Evolutionary conservation across 306 rosid species (phyloP).

Genomic region (Gynostemma pentaphyllum): DNA sequence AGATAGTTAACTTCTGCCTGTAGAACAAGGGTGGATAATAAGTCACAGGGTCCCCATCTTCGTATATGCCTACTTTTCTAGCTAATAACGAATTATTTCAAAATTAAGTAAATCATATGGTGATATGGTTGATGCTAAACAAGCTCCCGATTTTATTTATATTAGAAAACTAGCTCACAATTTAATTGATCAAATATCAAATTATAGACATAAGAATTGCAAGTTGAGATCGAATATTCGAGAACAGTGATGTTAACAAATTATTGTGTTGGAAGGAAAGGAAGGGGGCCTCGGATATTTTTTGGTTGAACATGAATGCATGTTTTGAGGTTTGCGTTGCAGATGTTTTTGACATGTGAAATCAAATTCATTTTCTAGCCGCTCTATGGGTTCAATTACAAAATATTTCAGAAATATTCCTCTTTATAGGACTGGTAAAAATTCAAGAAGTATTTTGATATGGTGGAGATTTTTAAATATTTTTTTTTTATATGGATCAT

Average conservation of each 20-base stretch:
- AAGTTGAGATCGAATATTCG: not conserved
- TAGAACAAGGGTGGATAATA: slow-evolving; percentile 14
- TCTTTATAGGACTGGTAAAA: not conserved
- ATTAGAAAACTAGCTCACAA: not conserved
- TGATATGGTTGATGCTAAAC: not conserved
- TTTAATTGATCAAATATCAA: not conserved
- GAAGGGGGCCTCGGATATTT: not conserved
- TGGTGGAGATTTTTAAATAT: not conserved
- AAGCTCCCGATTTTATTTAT: not conserved
- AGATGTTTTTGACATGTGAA: not conserved
- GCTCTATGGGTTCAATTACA: not conserved
- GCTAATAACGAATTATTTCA: not conserved
- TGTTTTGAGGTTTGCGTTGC: not conserved
- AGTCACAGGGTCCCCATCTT: not conserved
- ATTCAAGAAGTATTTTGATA: not conserved
- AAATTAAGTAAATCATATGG: not conserved
- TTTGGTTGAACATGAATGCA: not conserved
- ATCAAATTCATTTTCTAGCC: not conserved
- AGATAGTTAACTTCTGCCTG: slow-evolving; percentile 94
- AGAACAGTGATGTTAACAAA: not conserved
- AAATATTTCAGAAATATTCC: not conserved
- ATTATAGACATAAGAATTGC: not conserved
- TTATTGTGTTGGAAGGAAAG: not conserved
- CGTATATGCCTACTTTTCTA: not conserved
- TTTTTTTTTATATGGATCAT: not conserved